Base-by-base conservation (phyloP, 176 grass and related monocot species). In the Zizania latifolia region DNA sequence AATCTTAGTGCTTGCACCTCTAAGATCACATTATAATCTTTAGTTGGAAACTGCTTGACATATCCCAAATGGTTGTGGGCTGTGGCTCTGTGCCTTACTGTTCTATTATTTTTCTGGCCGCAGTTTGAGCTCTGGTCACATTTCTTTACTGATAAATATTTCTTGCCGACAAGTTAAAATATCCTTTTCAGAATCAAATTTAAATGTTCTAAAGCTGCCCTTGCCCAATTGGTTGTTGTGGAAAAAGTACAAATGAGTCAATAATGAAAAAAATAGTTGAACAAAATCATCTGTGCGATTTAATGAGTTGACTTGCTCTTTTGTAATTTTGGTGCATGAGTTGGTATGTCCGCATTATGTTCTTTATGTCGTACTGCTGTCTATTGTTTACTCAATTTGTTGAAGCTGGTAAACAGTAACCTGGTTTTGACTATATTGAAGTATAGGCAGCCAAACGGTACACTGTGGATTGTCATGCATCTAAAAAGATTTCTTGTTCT, bases 191-290 rank as follows among this genome's bases (percentile, higher is more conserved):
- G 34, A 39, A 66, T 72, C 5, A 72, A 10, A 26, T 23, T 26
- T 75, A 50, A 26, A 53, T 27, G 27, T 70, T 81, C 17, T 69
- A 36, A 68, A 48, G 39, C 23, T 30, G 3, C 26, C 30, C 38
- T 44, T 1, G 74, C 9, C n/a, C 39, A 72, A 28, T 32, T 51
- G 43, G 15, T 40, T 51, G 31, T 39, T 71, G 44, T 59, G n/a
- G 10, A 50, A 68, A 44, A 21, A 30, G 22, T n/a, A n/a, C n/a
- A 53, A 53, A 53, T 22, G 48, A 22, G 8, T n/a, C 21, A 74
- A 23, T 74, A 10, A 41, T 61, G 70, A 79, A 28, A 79, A 79
- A 68, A 23, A 4, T 61, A 62, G 9, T 68, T 74, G 46, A 43
- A 40, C 8, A 62, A 27, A 71, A 66, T 66, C 13, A 78, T 14